phyloP scores from a whole-genome alignment of 106 monocot genomes.

The Dendrobium officinale region DNA sequence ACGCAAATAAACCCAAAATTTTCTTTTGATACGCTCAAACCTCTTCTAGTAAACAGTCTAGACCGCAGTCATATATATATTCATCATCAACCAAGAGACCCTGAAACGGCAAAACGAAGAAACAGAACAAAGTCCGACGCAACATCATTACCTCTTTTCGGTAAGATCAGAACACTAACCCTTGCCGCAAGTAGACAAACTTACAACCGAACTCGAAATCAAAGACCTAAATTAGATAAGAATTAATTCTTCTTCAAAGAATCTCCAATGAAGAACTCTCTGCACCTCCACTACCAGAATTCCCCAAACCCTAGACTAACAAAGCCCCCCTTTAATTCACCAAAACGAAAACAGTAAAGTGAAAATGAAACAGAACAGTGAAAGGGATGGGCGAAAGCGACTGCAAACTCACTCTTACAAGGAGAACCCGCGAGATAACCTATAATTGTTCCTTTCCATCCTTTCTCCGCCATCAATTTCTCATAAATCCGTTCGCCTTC shows the following conservation, averaged over 20 bases:
- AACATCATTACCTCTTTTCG: not conserved
- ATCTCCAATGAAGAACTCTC: slow-evolving; percentile 2
- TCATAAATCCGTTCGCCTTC: not conserved
- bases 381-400: not conserved
- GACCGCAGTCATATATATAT: not conserved
- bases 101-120: not conserved
- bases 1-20: not conserved
- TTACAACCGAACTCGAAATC: not conserved
- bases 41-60: not conserved
- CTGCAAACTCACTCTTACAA: not conserved
- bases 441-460: not conserved
- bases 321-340: not conserved
- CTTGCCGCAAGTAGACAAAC: not conserved
- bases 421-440: not conserved
- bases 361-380: not conserved
- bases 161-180: not conserved
- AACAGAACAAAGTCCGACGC: not conserved
- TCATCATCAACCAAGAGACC: not conserved
- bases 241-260: not conserved
- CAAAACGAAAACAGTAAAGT: not conserved
- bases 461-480: not conserved
- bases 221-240: not conserved
- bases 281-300: not conserved
- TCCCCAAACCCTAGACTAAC: slow-evolving; percentile 1
- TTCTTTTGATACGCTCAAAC: not conserved